Conservation (phyloP, 1,284 basidiomycete species). For the Ceratobasidium sp. region DNA sequence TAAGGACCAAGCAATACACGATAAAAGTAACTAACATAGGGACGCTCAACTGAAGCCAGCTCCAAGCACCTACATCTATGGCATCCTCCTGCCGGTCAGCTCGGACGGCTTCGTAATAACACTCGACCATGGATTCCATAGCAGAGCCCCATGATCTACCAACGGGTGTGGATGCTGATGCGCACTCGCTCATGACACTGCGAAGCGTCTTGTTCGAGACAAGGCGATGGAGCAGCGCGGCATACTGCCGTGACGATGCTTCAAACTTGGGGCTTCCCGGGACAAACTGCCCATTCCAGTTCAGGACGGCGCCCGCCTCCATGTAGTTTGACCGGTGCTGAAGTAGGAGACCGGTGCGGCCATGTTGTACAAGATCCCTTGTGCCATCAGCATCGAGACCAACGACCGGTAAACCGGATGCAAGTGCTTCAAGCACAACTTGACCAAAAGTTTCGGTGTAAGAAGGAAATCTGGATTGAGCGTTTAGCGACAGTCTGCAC, state of each 20-base stretch:
- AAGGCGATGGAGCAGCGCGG: slow-evolving; percentile 51
- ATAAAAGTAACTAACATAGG: neutral
- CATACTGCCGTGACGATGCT: slow-evolving; percentile 49
- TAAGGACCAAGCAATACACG: neutral
- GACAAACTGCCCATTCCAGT: slow-evolving; percentile 16
- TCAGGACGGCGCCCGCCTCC: neutral
- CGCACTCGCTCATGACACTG: slow-evolving; percentile 52
- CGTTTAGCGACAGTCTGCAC: slow-evolving; percentile 39
- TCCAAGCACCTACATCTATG: neutral
- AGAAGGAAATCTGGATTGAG: slow-evolving; percentile 39
- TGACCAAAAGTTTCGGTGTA: slow-evolving; percentile 59
- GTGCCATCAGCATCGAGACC: slow-evolving; percentile 63
- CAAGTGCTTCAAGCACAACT: slow-evolving; percentile 62
- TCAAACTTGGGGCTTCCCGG: slow-evolving; percentile 21
- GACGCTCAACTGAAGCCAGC: neutral
- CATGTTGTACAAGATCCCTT: slow-evolving; percentile 58
- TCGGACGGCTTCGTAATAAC: slow-evolving; percentile 54
- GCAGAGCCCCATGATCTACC: slow-evolving; percentile 60
- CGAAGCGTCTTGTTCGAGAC: slow-evolving; percentile 50
- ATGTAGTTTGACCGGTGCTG: slow-evolving; percentile 35
- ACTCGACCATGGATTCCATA: slow-evolving; percentile 59
- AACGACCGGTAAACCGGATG: slow-evolving; percentile 60
- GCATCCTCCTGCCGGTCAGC: slow-evolving; percentile 37
- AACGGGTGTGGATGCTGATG: slow-evolving; percentile 50
- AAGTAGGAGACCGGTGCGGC: slow-evolving; percentile 54